Conservation (phyloP, 805 yeast species). For the Yueomyces sinensis region DNA sequence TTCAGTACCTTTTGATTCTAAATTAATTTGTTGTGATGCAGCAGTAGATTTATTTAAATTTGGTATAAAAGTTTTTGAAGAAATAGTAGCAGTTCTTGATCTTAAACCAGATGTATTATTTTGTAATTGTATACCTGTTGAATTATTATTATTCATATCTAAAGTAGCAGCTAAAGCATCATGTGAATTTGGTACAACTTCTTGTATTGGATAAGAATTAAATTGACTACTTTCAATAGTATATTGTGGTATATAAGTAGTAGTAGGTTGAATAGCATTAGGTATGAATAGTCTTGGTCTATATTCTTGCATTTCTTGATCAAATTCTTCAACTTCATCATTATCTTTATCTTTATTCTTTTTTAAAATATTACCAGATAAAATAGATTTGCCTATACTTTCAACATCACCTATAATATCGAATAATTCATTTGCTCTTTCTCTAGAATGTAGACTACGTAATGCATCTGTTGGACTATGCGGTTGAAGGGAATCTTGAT, state of each 20-base stretch:
- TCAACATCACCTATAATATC: not conserved
- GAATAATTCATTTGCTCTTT: too few relatives aligned
- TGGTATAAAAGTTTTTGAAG: not conserved
- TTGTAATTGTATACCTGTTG: slow-evolving; percentile 6
- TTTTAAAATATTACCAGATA: not conserved
- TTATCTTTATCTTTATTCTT: not conserved
- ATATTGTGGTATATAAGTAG: slow-evolving; percentile 19
- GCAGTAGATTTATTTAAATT: not conserved
- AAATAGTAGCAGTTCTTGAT: not conserved
- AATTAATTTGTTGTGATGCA: not conserved
- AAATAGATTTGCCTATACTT: not conserved
- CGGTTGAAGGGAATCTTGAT: too few relatives aligned
- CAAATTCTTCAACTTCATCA: slow-evolving; percentile 2
- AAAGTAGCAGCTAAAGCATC: slow-evolving; percentile 6
- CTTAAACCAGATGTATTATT: slow-evolving; percentile 1
- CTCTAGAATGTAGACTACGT: too few relatives aligned
- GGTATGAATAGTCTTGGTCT: slow-evolving; percentile 6
- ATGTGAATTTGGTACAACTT: slow-evolving; percentile 22
- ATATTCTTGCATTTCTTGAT: slow-evolving; percentile 12
- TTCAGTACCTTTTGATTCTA: not conserved
- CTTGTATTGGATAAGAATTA: slow-evolving; percentile 16
- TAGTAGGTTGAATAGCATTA: slow-evolving; percentile 3
- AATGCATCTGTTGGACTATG: too few relatives aligned
- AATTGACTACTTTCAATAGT: slow-evolving; percentile 3
- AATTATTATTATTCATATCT: not conserved